Conservation (phyloP, 805 yeast genomes). For the Yueomyces sp. region DNA sequence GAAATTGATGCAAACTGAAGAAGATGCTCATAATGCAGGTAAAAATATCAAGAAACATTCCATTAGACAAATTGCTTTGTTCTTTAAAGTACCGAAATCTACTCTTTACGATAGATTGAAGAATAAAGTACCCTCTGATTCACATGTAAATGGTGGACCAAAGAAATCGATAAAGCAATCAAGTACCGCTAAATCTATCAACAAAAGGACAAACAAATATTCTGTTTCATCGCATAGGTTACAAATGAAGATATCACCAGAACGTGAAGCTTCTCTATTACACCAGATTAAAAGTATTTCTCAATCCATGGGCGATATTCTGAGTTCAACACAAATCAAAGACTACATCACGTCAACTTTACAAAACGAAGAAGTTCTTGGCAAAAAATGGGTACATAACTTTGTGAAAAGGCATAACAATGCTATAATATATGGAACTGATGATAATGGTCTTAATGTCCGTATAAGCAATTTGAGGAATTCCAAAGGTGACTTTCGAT, state of each 20-base stretch:
- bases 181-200: background rate
- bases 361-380: conserved; percentile 8
- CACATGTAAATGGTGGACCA: background rate
- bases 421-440: conserved; percentile 11
- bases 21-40: conserved; percentile 5
- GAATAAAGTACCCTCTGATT: background rate
- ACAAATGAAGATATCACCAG: conserved; percentile 16
- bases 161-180: background rate
- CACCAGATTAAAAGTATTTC: conserved; percentile 6
- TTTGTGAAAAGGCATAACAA: conserved; percentile 13
- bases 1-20: conserved; percentile 11
- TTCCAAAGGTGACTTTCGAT: conserved; percentile 8
- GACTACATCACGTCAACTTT: conserved; percentile 6
- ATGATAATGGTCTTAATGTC: conserved; percentile 3
- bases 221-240: conserved; percentile 9
- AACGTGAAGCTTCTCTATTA: conserved; percentile 8
- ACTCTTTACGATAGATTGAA: conserved; percentile 17
- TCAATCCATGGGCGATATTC: conserved; percentile 11
- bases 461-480: conserved; percentile 7
- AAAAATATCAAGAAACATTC: conserved; percentile 10
- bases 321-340: conserved; percentile 11
- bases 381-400: conserved; percentile 15
- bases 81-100: conserved; percentile 16
- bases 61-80: conserved; percentile 13
- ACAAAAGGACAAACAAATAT: background rate